These are phyloP conservation scores for Phlegmacium glaucopus DNA, from an alignment of 768 basidiomycete genomes.

Conservation along the genomic window DNA sequence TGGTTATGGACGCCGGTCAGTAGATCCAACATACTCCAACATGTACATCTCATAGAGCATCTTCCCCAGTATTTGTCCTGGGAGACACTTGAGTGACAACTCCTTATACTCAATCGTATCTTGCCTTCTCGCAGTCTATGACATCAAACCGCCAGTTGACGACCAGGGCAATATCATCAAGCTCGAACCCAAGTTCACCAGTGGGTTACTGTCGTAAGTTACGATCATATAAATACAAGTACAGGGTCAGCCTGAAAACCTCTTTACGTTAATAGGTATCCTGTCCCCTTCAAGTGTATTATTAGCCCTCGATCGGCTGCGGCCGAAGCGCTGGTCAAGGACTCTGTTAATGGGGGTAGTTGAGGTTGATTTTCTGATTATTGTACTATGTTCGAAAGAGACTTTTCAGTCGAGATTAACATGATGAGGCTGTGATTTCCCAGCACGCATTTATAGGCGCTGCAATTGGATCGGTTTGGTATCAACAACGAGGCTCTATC, in stretches of 20 bases:
- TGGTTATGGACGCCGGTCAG: conserved; percentile 31
- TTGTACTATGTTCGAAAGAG: too few species aligned
- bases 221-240: neutral
- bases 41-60: conserved; percentile 1
- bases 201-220: conserved; percentile 20
- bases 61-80: conserved; percentile 20
- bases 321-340: conserved; percentile 14
- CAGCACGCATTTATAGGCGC: too few species aligned
- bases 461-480: too few species aligned
- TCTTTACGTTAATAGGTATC: conserved; percentile 12
- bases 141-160: conserved; percentile 13
- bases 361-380: too few species aligned
- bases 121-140: conserved; percentile 19
- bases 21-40: neutral
- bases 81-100: conserved; percentile 19
- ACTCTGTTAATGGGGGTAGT: neutral
- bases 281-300: conserved; percentile 20
- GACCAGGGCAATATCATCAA: conserved; percentile 14
- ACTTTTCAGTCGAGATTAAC: too few species aligned
- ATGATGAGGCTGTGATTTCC: too few species aligned
- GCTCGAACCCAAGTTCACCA: conserved; percentile 16
- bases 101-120: conserved; percentile 18
- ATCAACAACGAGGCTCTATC: too few species aligned
- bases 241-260: neutral
- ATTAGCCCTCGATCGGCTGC: conserved; percentile 18